Conservation (phyloP, 1,284 basidiomycete species). For the Trichosporon sp. region DNA sequence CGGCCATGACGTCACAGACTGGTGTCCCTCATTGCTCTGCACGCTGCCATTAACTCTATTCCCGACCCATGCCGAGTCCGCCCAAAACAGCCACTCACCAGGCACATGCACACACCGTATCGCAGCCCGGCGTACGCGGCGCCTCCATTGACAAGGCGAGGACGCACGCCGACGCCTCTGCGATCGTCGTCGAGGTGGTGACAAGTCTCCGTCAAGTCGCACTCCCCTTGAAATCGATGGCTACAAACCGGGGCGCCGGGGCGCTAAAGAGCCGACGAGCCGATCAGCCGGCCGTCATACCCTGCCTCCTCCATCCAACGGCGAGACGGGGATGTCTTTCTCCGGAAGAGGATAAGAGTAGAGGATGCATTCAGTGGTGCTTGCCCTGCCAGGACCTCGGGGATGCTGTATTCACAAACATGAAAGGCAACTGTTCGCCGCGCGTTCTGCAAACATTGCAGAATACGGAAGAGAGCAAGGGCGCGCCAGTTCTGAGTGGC, state of each 20-base stretch:
- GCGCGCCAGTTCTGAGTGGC: too few relatives aligned
- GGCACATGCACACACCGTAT: not conserved
- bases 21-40: not conserved
- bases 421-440: not conserved
- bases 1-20: not conserved
- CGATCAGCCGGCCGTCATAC: not conserved
- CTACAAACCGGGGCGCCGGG: not conserved
- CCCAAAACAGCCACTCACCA: not conserved
- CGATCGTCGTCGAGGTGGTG: too few relatives aligned
- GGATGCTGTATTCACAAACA: not conserved
- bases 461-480: not conserved
- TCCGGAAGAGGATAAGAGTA: not conserved
- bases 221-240: not conserved
- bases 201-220: not conserved
- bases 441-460: too few relatives aligned
- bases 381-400: not conserved
- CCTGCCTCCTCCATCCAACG: too few relatives aligned
- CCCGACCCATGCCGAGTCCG: not conserved
- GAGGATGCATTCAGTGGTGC: too few relatives aligned
- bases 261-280: not conserved
- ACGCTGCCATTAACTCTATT: not conserved
- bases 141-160: too few relatives aligned
- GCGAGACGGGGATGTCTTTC: not conserved
- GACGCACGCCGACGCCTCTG: too few relatives aligned
- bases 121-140: not conserved